Percentiles rank a stretch among this genome's conserved stretches.
Conservation (phyloP, 805 yeast genomes). For the Candida parachauliodes region DNA sequence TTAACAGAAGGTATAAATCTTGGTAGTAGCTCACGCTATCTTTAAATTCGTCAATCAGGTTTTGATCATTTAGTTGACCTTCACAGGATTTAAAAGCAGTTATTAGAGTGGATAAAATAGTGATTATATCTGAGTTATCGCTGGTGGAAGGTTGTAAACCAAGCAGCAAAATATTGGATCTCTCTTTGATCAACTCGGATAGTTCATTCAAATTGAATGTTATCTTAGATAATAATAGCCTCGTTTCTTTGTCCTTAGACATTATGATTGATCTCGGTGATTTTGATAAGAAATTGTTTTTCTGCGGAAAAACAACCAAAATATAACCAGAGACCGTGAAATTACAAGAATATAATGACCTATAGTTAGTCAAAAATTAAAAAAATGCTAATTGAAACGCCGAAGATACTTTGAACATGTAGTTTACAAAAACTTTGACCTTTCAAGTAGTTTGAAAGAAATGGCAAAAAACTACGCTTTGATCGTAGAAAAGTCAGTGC, state of each 20-base stretch:
- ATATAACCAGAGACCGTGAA: no score
- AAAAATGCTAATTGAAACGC: no score
- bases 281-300: not conserved
- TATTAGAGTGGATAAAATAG: conserved; percentile 22
- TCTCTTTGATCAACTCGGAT: conserved; percentile 29
- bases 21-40: conserved; percentile 16
- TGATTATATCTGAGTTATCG: conserved; percentile 36
- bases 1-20: conserved; percentile 14
- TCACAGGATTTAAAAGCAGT: conserved; percentile 27
- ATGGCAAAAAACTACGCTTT: no score
- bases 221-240: conserved; percentile 8
- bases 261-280: not conserved
- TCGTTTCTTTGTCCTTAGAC: conserved; percentile 8
- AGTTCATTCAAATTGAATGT: conserved; percentile 15
- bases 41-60: conserved; percentile 9
- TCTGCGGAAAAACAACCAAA: not conserved
- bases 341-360: no score
- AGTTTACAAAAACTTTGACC: no score
- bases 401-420: no score
- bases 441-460: no score
- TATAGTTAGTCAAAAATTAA: no score
- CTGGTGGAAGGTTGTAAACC: conserved; percentile 35
- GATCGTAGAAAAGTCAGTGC: no score
- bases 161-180: conserved; percentile 26
- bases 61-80: conserved; percentile 8